Conservation (phyloP, 1,284 basidiomycete genomes). For the Peniophora sp. region DNA sequence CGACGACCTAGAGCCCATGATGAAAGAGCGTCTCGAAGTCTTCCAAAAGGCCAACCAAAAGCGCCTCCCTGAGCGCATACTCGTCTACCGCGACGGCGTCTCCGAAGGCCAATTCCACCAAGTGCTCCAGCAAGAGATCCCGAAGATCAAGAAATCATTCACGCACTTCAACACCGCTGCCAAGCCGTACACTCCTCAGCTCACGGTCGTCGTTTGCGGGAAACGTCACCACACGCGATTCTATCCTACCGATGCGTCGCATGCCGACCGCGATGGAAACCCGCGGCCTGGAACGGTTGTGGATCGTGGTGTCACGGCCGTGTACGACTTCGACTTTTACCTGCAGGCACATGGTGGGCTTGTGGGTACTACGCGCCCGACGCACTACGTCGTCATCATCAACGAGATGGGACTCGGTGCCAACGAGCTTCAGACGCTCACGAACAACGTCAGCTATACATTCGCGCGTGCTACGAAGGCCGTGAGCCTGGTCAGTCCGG, state of each 20-base stretch:
- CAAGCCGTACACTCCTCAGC: conserved; percentile 49
- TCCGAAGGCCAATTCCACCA: conserved; percentile 63
- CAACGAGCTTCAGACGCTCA: conserved; percentile 54
- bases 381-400: conserved; percentile 72
- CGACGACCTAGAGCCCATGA: conserved; percentile 41
- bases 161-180: conserved; percentile 37
- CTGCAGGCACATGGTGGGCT: conserved; percentile 56
- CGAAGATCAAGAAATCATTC: conserved; percentile 56
- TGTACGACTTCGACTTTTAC: conserved; percentile 75
- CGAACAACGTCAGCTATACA: conserved; percentile 61
- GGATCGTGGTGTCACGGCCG: conserved; percentile 55
- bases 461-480: conserved; percentile 76
- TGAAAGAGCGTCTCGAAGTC: conserved; percentile 50
- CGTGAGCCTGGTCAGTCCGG: conserved; percentile 70
- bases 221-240: conserved; percentile 83
- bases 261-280: conserved; percentile 59
- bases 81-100: conserved; percentile 76
- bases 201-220: conserved; percentile 73
- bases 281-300: conserved; percentile 71
- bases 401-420: conserved; percentile 63
- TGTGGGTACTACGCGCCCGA: conserved; percentile 54
- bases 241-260: conserved; percentile 50
- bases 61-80: conserved; percentile 47
- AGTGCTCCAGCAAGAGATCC: conserved; percentile 59
- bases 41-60: conserved; percentile 39